phyloP scores from a whole-genome alignment of 306 rosid species.

The Fragaria ananassa region DNA sequence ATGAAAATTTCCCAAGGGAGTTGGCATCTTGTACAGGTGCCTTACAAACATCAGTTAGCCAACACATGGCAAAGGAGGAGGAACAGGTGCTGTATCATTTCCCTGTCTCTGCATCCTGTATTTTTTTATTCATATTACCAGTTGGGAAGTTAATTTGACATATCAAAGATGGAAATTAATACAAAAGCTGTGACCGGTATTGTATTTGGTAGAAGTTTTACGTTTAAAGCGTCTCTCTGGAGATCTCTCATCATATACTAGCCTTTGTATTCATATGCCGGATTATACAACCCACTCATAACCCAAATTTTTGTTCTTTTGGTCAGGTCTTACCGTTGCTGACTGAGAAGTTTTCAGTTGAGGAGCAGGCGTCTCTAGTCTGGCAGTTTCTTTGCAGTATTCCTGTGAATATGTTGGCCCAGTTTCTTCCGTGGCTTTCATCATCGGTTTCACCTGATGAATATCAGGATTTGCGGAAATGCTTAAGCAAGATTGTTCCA shows the following conservation, averaged over 20 bases:
- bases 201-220: neutral
- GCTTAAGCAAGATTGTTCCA: slow-evolving; percentile 79
- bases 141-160: neutral
- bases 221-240: neutral
- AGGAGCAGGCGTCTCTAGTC: slow-evolving; percentile 87
- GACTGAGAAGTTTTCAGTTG: slow-evolving; percentile 79
- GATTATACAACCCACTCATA: neutral
- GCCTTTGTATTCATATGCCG: neutral
- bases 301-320: slow-evolving; percentile 15
- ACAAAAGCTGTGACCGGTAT: neutral
- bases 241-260: neutral
- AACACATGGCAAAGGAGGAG: slow-evolving; percentile 99
- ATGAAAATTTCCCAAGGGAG: slow-evolving; percentile 83
- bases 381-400: slow-evolving; percentile 99
- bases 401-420: slow-evolving; percentile 92
- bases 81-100: slow-evolving; percentile 70
- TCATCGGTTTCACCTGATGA: slow-evolving; percentile 84
- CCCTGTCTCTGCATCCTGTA: slow-evolving; percentile 12
- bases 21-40: slow-evolving; percentile 95
- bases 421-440: slow-evolving; percentile 95
- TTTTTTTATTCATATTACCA: neutral
- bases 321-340: slow-evolving; percentile 93
- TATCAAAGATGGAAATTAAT: neutral
- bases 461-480: slow-evolving; percentile 61
- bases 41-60: slow-evolving; percentile 84